phyloP scores from a whole-genome alignment of 1,139 yeast genomes.

The Taphrina confusa region DNA sequence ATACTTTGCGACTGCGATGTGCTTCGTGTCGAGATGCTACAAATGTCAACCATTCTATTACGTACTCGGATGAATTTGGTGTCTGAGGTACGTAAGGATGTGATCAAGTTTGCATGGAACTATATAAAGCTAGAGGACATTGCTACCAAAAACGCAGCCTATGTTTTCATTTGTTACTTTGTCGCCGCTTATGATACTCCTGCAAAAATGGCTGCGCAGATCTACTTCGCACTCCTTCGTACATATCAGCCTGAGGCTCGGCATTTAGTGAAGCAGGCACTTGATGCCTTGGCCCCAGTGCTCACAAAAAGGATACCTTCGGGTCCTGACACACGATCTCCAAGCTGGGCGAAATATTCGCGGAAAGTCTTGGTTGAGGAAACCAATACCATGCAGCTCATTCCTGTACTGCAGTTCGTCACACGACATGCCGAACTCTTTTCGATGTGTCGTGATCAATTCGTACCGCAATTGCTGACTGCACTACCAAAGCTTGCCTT shows the following conservation, averaged over 20 bases:
- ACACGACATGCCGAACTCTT: conserved; percentile 83
- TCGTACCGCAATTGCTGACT: conserved; percentile 83
- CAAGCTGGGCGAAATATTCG: conserved; percentile 94
- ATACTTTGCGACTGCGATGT: conserved; percentile 72
- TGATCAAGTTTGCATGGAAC: conserved; percentile 93
- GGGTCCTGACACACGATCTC: conserved; percentile 42
- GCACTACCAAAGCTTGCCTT: conserved; percentile 92
- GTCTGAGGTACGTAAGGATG: conserved; percentile 72
- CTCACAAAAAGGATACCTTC: conserved; percentile 65
- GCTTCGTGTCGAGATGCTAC: conserved; percentile 75
- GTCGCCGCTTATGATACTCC: conserved; percentile 90
- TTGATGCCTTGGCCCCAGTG: conserved; percentile 87
- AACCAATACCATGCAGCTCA: conserved; percentile 75
- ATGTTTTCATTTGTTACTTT: conserved; percentile 82
- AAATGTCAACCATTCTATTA: conserved; percentile 74
- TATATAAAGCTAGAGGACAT: conserved; percentile 86
- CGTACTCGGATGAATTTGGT: conserved; percentile 66
- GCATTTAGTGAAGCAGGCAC: conserved; percentile 78
- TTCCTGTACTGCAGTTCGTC: conserved; percentile 86
- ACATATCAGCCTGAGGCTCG: conserved; percentile 87
- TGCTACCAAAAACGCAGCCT: conserved; percentile 88
- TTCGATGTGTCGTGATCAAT: conserved; percentile 83
- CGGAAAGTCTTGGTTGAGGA: conserved; percentile 89
- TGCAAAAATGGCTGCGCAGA: conserved; percentile 82
- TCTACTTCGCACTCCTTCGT: conserved; percentile 82